These are phyloP conservation scores for Lindgomyces ingoldianus DNA, from an alignment of 495 filamentous ascomycete species.

Conservation along the genomic window DNA sequence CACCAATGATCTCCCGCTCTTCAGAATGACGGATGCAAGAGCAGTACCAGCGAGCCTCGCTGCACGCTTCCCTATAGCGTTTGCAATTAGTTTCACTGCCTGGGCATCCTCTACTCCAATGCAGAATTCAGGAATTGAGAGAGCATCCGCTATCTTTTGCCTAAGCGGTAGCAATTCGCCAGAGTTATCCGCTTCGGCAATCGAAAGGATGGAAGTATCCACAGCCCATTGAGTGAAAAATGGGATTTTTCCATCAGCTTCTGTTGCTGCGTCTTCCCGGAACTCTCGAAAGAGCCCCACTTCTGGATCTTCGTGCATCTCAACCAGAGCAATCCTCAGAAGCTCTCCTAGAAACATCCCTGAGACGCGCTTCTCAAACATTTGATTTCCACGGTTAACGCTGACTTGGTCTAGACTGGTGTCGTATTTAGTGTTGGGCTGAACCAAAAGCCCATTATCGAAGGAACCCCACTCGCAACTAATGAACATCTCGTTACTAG, in stretches of 20 bases:
- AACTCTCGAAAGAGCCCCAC: slow-evolving; percentile 2
- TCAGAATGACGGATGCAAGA: neutral
- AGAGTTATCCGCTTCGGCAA: neutral
- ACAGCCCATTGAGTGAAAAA: neutral
- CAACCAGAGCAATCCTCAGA: slow-evolving; percentile 83
- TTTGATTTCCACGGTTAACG: slow-evolving; percentile 88
- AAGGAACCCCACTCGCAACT: slow-evolving; percentile 99
- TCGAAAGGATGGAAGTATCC: neutral
- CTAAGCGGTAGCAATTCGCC: too few species aligned
- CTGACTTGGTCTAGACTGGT: slow-evolving; percentile 84
- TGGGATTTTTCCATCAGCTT: neutral
- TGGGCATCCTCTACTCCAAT: neutral
- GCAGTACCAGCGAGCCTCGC: slow-evolving; percentile 40
- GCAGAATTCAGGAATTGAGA: neutral
- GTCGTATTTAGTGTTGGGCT: slow-evolving; percentile 83
- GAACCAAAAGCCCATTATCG: slow-evolving; percentile 88
- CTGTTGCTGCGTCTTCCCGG: too few species aligned
- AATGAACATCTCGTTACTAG: slow-evolving; percentile 78
- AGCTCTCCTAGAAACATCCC: slow-evolving; percentile 94
- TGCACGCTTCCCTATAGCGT: slow-evolving; percentile 3
- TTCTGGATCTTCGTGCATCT: slow-evolving; percentile 74
- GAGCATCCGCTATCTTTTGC: too few species aligned
- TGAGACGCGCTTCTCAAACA: slow-evolving; percentile 97
- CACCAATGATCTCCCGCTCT: too few species aligned
- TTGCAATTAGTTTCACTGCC: neutral